Base-by-base conservation (phyloP, 1,284 basidiomycete species). In the Waitea zeae region DNA sequence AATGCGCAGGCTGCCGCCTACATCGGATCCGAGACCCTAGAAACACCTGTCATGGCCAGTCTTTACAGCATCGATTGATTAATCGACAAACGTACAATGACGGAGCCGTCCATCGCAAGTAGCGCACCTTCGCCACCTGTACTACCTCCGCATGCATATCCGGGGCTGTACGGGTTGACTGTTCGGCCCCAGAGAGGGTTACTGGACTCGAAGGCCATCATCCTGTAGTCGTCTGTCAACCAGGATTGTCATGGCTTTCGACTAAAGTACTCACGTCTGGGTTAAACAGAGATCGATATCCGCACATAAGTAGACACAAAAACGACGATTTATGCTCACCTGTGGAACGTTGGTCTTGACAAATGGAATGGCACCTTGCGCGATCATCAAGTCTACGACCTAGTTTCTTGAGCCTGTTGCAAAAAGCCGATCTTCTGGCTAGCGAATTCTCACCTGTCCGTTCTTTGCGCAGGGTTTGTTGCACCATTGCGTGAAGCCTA, bases 201-300 rank as follows among this genome's bases (percentile, higher is more conserved):
- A n/a, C 52, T 55, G 48, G 84, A 87, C 52, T 93, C 88, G 45
- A 88, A 89, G 2, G 79, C 69, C 39, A 90, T 69, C 63, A 92
- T 71, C 0, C 83, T 86, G n/a, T n/a, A n/a, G n/a, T n/a, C n/a
- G n/a, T n/a, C n/a, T n/a, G n/a, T n/a, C n/a, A n/a, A n/a, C n/a
- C n/a, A n/a, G n/a, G n/a, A n/a, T n/a, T n/a, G n/a, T n/a, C n/a
- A n/a, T n/a, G n/a, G n/a, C n/a, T n/a, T n/a, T n/a, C n/a, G 26
- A 17, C 18, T 7, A 26, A n/a, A 7, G 7, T 26, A n/a, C 22
- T n/a, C n/a, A 26, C n/a, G 22, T 7, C n/a, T 7, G n/a, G n/a
- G 22, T 26, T 26, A n/a, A 26, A 7, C 22, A 26, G 22, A 26
- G n/a, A 26, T n/a, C n/a, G n/a, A n/a, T n/a, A n/a, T n/a, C n/a